Evolutionary conservation across 2,329 filamentous ascomycete genomes (phyloP), one percentile per base, ranked within the genome.

Genomic region (Ceratocystis papillata): DNA sequence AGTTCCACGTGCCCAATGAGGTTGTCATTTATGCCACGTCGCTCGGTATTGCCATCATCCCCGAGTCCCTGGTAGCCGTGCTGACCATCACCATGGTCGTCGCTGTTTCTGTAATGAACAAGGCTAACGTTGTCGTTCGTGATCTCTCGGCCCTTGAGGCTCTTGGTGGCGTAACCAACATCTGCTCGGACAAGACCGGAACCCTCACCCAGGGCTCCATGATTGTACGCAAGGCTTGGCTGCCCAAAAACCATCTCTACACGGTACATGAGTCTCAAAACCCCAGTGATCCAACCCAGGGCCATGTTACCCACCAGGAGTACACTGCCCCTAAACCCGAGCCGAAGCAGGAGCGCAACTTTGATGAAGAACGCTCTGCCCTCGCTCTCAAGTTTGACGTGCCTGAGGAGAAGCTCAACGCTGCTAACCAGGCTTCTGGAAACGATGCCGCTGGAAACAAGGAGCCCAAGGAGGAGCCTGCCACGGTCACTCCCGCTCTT

Each of bases 171-270:
- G 85, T 89, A 28, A 88, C 85, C 66, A 85, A 87, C 71, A 87
- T 89, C 71, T 89, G 86, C 74, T 88, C 85, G 28, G 86, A 88
- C 75, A 88, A 88, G 75, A 89, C 86, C 0, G 87, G 87, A 15
- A 89, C 87, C 0, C 76, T 87, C 15, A 87, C 85, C 0, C 82
- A 86, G 70, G 83, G 86, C 45, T 85, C 84, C 70, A 88, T 88
- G 86, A 84, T 88, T 69, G 83, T 86, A 17, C 80, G 83, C 69
- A 85, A 86, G 72, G 83, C 81, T 0, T 87, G 84, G 82, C 79
- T 88, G 48, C 85, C 85, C 0, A 77, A 76, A 12, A 79, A 79
- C 1, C 79, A 80, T 45, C 77, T 81, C 50, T 82, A 86, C 71
- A 82, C 80, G 1, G 82, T 89, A n/a, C 78, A 79, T 68, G 81